phyloP scores from a whole-genome alignment of 2,329 filamentous ascomycete species.

The Chaetomium globosum region DNA sequence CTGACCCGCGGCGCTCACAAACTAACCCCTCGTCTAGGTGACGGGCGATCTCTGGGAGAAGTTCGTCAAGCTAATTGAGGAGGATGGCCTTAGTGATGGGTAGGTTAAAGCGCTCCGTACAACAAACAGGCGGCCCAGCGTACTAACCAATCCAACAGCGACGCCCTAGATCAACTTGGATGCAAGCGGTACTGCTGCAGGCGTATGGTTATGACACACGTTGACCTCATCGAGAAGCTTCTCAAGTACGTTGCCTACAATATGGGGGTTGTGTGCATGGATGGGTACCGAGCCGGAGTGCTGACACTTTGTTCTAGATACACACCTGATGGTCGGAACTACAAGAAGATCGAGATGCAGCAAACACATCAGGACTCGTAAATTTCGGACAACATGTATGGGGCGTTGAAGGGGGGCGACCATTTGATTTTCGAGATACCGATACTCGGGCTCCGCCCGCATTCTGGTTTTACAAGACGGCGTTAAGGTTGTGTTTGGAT shows the following conservation, averaged over 20 bases:
- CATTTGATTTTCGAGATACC: constrained; percentile 14
- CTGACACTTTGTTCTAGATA: constrained; percentile 49
- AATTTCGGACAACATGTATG: constrained; percentile 20
- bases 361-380: constrained; percentile 12
- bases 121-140: no score
- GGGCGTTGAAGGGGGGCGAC: constrained; percentile 23
- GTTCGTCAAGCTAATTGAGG: constrained; percentile 85
- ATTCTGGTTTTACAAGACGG: constrained; percentile 11
- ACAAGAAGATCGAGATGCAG: constrained; percentile 58
- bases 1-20: constrained; percentile 18
- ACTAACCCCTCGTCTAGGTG: constrained; percentile 63
- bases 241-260: constrained; percentile 67
- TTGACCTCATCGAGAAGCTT: constrained; percentile 97
- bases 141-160: constrained; percentile 58
- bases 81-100: constrained; percentile 75
- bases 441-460: background rate
- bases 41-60: constrained; percentile 97
- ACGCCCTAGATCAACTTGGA: constrained; percentile 93
- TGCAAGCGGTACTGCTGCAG: constrained; percentile 97
- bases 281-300: background rate
- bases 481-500: constrained; percentile 30
- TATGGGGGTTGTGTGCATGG: background rate
- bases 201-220: constrained; percentile 99
- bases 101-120: constrained; percentile 25
- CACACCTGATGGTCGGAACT: constrained; percentile 64